phyloP scores from a whole-genome alignment of 2,329 filamentous ascomycete species.

The Atkinsonella hypoxylon region DNA sequence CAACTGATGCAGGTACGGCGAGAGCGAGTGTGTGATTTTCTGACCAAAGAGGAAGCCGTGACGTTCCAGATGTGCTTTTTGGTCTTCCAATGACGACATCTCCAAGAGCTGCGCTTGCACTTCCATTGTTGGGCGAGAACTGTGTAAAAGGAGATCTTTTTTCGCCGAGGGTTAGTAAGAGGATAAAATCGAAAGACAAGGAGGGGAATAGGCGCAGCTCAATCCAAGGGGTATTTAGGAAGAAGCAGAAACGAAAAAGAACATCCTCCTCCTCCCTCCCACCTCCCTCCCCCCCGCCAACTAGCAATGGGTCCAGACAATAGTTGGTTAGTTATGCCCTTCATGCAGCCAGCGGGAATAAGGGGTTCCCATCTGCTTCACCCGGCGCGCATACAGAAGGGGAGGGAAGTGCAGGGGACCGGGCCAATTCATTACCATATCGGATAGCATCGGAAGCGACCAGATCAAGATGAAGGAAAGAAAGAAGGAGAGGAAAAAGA shows the following conservation, averaged over 20 bases:
- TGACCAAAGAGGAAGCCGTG: slow-evolving; percentile 46
- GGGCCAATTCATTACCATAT: neutral
- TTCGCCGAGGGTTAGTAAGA: too few relatives aligned
- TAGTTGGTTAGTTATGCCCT: too few relatives aligned
- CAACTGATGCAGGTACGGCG: slow-evolving; percentile 40
- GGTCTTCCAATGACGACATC: neutral
- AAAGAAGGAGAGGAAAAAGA: neutral
- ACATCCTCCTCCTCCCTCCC: neutral
- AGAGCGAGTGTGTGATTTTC: slow-evolving; percentile 42
- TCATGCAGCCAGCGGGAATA: too few relatives aligned
- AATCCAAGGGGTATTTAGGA: too few relatives aligned
- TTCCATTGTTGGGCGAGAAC: neutral
- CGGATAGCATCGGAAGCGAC: neutral
- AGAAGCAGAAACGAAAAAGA: neutral
- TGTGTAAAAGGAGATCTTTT: neutral
- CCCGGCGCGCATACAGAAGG: too few relatives aligned
- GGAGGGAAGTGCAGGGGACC: neutral
- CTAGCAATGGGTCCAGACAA: too few relatives aligned
- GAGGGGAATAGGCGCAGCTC: too few relatives aligned
- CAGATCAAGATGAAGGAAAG: neutral
- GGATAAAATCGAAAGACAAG: too few relatives aligned
- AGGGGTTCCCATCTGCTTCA: too few relatives aligned
- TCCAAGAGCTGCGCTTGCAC: neutral
- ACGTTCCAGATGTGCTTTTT: slow-evolving; percentile 22
- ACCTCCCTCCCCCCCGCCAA: neutral